Evolutionary conservation across 352 stramenopile species (phyloP), one percentile per base, ranked within the genome.

Genomic region (Phytophthora citricola): DNA sequence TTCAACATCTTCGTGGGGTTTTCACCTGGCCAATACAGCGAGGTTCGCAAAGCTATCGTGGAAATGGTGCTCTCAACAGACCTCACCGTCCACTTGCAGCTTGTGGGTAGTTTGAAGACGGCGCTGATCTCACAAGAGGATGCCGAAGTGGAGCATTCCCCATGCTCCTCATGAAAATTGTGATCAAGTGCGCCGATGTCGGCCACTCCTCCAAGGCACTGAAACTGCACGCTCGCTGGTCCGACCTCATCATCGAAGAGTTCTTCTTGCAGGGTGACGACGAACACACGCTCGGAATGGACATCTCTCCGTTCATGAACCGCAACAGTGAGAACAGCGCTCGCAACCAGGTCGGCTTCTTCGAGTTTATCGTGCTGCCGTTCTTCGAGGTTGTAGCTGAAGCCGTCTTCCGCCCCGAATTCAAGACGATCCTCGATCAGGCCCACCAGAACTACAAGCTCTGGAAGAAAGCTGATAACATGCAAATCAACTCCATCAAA

Each of bases 181-280:
- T 94, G 27, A 92, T 97, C 65, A 95, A 97, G 63, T 90, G 89
- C 51, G 89, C 95, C 7, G 95, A 99, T 68, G 75, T 99, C 26
- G 96, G 90, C 12, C 96, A 98, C 73, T 96, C 90, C 24, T 89
- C 90, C 58, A 97, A 97, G 78, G 72, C 83, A 9, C 83, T 81
- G 17, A 79, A 82, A 41, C 63, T 98, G 5, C 84, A 93, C 53
- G 85, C 89, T 27, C 81, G 89, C 47, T 99, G 94, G 94, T 91
- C 91, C 1, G 87, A 97, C 54, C 63, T 95, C 24, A 96, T 98
- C 47, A 92, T 98, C 43, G 86, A 97, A 68, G 96, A 99, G 70
- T 98, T 98, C 61, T 98, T 98, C 64, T 71, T 89, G 45, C 96
- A 98, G 69, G 96, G 95, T 22, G 95, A 99, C 63, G 85, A 97